Percentiles rank a stretch among this genome's conserved stretches.
phyloP scores from a whole-genome alignment of 2,329 filamentous ascomycete species.

The Diplodia corticola region DNA sequence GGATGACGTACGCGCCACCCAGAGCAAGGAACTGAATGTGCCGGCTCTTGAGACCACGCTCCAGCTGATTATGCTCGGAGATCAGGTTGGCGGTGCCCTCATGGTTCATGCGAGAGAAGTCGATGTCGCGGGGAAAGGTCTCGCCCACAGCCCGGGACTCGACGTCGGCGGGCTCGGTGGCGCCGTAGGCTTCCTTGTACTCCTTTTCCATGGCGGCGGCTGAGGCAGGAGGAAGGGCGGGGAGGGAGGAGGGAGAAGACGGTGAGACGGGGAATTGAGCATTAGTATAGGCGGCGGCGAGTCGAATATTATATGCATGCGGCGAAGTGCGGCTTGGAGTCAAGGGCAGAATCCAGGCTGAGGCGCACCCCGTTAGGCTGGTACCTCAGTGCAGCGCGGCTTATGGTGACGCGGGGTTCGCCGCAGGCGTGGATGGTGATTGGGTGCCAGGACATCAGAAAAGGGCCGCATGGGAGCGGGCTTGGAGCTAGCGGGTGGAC shows the following conservation, averaged over 20 bases:
- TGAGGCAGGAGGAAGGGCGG: background rate
- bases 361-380: background rate
- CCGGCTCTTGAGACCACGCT: constrained; percentile 40
- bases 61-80: constrained; percentile 28
- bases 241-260: background rate
- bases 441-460: background rate
- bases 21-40: constrained; percentile 38
- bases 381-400: background rate
- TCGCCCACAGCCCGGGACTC: background rate
- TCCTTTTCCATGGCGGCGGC: background rate
- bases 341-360: background rate
- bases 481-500: background rate
- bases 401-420: background rate
- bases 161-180: background rate
- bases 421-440: background rate
- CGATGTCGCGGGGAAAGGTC: background rate
- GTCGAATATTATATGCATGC: background rate
- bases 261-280: background rate
- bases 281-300: background rate
- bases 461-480: background rate
- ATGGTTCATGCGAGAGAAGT: background rate
- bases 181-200: background rate
- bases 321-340: background rate
- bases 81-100: background rate
- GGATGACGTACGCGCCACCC: background rate